phyloP scores from a whole-genome alignment of 768 basidiomycete genomes.

The Suillus luteus region DNA sequence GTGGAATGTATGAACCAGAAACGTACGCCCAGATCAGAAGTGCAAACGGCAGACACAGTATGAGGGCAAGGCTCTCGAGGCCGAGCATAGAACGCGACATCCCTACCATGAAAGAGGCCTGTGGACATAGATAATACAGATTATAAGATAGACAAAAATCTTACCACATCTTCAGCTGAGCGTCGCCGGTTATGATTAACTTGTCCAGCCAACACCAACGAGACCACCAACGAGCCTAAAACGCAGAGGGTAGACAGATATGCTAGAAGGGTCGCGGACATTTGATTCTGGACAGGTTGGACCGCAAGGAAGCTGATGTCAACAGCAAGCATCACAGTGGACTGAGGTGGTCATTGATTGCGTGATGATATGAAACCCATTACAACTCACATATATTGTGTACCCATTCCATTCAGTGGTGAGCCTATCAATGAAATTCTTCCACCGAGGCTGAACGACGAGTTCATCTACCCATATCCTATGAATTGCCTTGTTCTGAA shows the following conservation, averaged over 20 bases:
- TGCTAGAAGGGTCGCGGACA: not conserved
- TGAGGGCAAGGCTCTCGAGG: constrained; percentile 25
- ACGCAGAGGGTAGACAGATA: constrained; percentile 12
- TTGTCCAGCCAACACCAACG: constrained; percentile 21
- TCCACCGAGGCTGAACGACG: constrained; percentile 41
- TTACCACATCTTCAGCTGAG: constrained; percentile 12
- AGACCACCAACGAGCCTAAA: constrained; percentile 7
- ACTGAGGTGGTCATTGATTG: not conserved
- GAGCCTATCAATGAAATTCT: constrained; percentile 40
- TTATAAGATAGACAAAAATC: not conserved
- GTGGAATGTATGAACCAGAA: not conserved
- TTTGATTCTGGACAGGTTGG: not conserved
- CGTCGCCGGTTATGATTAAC: constrained; percentile 29
- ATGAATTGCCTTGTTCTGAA: constrained; percentile 42
- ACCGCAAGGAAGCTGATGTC: constrained; percentile 14
- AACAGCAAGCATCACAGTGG: constrained; percentile 18
- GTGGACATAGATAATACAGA: not conserved
- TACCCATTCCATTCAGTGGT: constrained; percentile 50
- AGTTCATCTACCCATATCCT: constrained; percentile 48
- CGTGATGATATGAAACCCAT: not conserved
- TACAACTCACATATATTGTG: constrained; percentile 45
- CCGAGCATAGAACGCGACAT: not conserved
- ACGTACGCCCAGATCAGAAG: constrained; percentile 34
- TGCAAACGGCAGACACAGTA: constrained; percentile 35
- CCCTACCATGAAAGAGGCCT: constrained; percentile 1